A percentile compares a stretch with the other conserved stretches of the same genome.
These are phyloP conservation scores for Wickerhamomyces hampshirensis DNA, from an alignment of 805 yeast species.

Conservation along the genomic window DNA sequence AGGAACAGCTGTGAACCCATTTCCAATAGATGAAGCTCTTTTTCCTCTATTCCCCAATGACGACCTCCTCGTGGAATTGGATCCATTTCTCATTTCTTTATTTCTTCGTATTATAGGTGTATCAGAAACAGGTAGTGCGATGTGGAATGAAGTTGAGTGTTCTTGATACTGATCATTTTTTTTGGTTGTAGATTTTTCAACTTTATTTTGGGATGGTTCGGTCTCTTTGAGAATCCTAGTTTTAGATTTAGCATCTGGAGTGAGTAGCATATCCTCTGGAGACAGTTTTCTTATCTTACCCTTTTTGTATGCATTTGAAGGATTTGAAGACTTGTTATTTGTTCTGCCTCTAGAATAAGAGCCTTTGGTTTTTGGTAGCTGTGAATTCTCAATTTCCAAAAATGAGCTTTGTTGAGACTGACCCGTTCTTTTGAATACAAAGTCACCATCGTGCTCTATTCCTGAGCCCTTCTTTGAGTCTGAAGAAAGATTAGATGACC, in stretches of 20 bases:
- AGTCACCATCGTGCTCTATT: slow-evolving; percentile 19
- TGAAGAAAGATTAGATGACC: slow-evolving; percentile 11
- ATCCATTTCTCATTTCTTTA: slow-evolving; percentile 26
- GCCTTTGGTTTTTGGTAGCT: background rate
- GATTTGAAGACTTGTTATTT: slow-evolving; percentile 1
- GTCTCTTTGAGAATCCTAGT: background rate
- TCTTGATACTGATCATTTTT: slow-evolving; percentile 15
- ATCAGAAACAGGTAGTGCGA: slow-evolving; percentile 31
- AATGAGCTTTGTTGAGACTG: background rate
- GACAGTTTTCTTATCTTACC: slow-evolving; percentile 8
- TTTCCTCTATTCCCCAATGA: slow-evolving; percentile 62
- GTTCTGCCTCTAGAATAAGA: too few species aligned
- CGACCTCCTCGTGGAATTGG: slow-evolving; percentile 36
- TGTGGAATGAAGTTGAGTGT: slow-evolving; percentile 22
- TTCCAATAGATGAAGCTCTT: slow-evolving; percentile 68
- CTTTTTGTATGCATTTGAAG: slow-evolving; percentile 6
- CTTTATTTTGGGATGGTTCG: slow-evolving; percentile 3
- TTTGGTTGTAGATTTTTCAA: slow-evolving; percentile 1
- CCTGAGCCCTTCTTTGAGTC: slow-evolving; percentile 8
- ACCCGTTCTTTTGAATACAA: slow-evolving; percentile 17
- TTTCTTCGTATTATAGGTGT: slow-evolving; percentile 35
- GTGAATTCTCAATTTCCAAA: background rate
- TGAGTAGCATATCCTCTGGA: slow-evolving; percentile 19
- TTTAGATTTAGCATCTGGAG: slow-evolving; percentile 18
- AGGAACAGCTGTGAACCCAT: slow-evolving; percentile 64